A percentile compares a stretch with the other conserved stretches of the same genome.
phyloP scores from a whole-genome alignment of 768 basidiomycete genomes.

The Leccinum boreale region DNA sequence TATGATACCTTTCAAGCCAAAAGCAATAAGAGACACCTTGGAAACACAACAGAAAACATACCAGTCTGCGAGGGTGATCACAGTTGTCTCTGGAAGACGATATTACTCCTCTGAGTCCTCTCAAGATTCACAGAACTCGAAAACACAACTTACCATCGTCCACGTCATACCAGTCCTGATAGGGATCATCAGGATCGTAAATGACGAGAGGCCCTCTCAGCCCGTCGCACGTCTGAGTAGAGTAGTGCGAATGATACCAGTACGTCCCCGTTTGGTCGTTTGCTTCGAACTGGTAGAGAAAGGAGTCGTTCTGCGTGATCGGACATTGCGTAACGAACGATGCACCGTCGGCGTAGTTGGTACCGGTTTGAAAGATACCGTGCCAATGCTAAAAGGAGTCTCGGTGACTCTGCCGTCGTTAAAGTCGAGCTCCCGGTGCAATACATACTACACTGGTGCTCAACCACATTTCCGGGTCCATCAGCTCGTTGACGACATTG shows the following conservation, averaged over 20 bases:
- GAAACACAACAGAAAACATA: background rate
- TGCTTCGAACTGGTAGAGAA: slow-evolving; percentile 18
- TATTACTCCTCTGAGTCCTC: background rate
- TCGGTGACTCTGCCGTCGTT: background rate
- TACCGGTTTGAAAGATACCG: slow-evolving; percentile 43
- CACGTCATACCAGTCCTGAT: slow-evolving; percentile 37
- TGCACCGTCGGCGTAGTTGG: slow-evolving; percentile 45
- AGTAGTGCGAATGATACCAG: slow-evolving; percentile 39
- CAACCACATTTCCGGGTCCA: slow-evolving; percentile 45
- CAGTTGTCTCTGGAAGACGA: slow-evolving; percentile 17
- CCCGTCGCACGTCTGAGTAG: slow-evolving; percentile 40
- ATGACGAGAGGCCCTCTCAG: slow-evolving; percentile 39
- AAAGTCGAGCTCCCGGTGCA: background rate
- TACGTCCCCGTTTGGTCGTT: slow-evolving; percentile 26
- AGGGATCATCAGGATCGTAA: slow-evolving; percentile 42
- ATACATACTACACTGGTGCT: slow-evolving; percentile 43
- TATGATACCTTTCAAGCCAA: background rate
- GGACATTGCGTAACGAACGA: slow-evolving; percentile 37
- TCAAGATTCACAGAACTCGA: background rate
- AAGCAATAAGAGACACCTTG: background rate
- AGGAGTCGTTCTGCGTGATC: slow-evolving; percentile 21
- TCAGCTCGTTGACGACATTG: slow-evolving; percentile 45
- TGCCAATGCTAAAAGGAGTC: slow-evolving; percentile 48
- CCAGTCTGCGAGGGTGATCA: slow-evolving; percentile 18
- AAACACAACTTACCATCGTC: slow-evolving; percentile 36